Conservation (phyloP, 2,329 filamentous ascomycete species). For the Xylaria digitata region DNA sequence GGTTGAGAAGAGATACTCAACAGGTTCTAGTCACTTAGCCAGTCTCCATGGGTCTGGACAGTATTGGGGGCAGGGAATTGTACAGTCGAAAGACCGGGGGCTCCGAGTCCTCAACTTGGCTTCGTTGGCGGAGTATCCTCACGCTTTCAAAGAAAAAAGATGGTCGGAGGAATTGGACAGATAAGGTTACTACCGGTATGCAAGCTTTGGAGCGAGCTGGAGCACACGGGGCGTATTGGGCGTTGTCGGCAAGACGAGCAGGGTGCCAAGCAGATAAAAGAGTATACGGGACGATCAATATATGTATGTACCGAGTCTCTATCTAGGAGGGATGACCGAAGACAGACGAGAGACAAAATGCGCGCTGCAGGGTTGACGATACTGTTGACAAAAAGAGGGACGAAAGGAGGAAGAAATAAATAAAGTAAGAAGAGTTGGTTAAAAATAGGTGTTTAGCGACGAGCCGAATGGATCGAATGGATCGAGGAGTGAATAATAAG, state of each 20-base stretch:
- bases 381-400: conserved; percentile 6
- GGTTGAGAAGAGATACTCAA: conserved; percentile 22
- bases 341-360: background rate
- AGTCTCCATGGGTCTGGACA: conserved; percentile 29
- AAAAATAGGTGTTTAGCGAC: conserved; percentile 5
- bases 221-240: conserved; percentile 21
- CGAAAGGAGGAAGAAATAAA: background rate
- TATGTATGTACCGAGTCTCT: too few species aligned
- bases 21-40: conserved; percentile 18
- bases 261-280: conserved; percentile 16
- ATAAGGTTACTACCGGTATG: conserved; percentile 28
- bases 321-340: background rate
- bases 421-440: background rate
- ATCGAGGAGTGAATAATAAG: conserved; percentile 19
- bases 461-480: background rate
- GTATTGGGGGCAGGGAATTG: conserved; percentile 15
- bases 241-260: conserved; percentile 29
- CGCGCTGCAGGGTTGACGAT: conserved; percentile 15
- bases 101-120: conserved; percentile 20
- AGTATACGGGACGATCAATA: background rate
- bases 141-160: conserved; percentile 5
- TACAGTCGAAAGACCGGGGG: conserved; percentile 25
- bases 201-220: conserved; percentile 28
- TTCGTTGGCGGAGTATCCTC: conserved; percentile 9
- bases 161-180: conserved; percentile 10